A percentile compares a stretch with the other conserved stretches of the same genome.
Evolutionary conservation across 2,329 filamentous ascomycete genomes (phyloP).

Genomic region (Geosmithia morbida): DNA sequence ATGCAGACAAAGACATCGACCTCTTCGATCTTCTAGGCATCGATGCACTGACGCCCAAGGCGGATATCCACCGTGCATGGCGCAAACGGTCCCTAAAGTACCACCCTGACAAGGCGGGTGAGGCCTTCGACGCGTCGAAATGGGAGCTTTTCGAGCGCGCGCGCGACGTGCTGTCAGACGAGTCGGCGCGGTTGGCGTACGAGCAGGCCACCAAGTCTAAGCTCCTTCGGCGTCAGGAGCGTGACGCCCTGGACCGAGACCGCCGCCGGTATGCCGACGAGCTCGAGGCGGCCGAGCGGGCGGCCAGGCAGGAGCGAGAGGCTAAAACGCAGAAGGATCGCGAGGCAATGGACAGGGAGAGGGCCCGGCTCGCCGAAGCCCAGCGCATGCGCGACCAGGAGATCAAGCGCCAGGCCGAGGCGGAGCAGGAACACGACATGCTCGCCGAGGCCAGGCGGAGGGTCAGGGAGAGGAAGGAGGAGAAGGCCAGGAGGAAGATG

Average conservation of each 20-base stretch:
- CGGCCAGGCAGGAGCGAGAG: conserved; percentile 44
- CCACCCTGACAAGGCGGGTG: conserved; percentile 83
- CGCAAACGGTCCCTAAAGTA: conserved; percentile 75
- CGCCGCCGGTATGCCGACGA: conserved; percentile 73
- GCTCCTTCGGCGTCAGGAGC: conserved; percentile 53
- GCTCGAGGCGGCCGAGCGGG: conserved; percentile 62
- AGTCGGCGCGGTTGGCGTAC: conserved; percentile 59
- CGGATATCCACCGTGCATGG: conserved; percentile 74
- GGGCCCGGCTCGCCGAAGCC: conserved; percentile 19
- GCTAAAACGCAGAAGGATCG: conserved; percentile 21
- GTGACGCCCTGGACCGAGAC: conserved; percentile 59
- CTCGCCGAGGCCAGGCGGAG: conserved; percentile 20
- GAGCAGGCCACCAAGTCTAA: conserved; percentile 61
- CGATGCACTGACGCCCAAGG: conserved; percentile 45
- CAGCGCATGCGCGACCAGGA: conserved; percentile 23
- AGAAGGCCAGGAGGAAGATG: conserved; percentile 21
- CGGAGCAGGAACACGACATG: conserved; percentile 23
- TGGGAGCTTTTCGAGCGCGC: conserved; percentile 80
- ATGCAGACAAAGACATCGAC: conserved; percentile 44
- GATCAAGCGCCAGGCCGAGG: conserved; percentile 16
- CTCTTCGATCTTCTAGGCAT: conserved; percentile 67
- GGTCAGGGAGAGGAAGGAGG: conserved; percentile 24
- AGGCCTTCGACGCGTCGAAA: conserved; percentile 59
- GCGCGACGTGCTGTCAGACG: conserved; percentile 67
- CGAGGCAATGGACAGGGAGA: conserved; percentile 21